A percentile compares a stretch with the other conserved stretches of the same genome.
Conservation (phyloP, 805 yeast species). For the Spathaspora boniae region DNA sequence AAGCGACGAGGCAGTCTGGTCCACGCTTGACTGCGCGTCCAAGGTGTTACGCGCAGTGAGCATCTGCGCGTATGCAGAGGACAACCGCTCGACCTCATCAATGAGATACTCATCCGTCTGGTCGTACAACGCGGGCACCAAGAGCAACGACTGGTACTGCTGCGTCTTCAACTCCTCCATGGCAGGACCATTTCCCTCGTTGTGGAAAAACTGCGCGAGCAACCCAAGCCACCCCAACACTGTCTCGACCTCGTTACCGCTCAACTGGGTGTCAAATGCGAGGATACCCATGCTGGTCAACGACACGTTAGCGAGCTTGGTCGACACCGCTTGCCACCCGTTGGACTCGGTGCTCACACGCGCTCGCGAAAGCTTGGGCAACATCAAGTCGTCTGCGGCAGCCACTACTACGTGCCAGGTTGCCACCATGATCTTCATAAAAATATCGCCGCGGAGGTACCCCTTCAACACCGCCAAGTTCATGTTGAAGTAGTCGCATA, state of each 20-base stretch:
- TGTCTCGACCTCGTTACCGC: conserved; percentile 59
- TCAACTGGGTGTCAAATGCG: conserved; percentile 39
- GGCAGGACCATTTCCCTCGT: conserved; percentile 79
- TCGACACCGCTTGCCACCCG: conserved; percentile 44
- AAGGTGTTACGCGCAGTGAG: conserved; percentile 48
- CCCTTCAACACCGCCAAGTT: conserved; percentile 64
- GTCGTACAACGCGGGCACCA: conserved; percentile 66
- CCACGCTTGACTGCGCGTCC: conserved; percentile 15
- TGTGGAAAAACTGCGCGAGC: conserved; percentile 70
- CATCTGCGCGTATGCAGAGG: conserved; percentile 50
- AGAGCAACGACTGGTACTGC: conserved; percentile 59
- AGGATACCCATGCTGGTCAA: conserved; percentile 39
- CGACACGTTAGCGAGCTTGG: conserved; percentile 50
- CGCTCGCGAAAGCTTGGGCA: conserved; percentile 65
- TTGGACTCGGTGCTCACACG: conserved; percentile 8
- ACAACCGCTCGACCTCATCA: conserved; percentile 56
- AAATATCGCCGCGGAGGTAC: conserved; percentile 50
- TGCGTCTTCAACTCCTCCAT: conserved; percentile 57
- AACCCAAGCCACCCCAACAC: conserved; percentile 67
- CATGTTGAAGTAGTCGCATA: conserved; percentile 69
- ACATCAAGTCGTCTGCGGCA: conserved; percentile 64
- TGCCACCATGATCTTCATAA: conserved; percentile 65
- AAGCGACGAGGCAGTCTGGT: neutral
- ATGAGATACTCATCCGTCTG: conserved; percentile 43
- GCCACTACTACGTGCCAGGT: conserved; percentile 76